phyloP scores from a whole-genome alignment of 768 basidiomycete species.

The Collybia sordida region DNA sequence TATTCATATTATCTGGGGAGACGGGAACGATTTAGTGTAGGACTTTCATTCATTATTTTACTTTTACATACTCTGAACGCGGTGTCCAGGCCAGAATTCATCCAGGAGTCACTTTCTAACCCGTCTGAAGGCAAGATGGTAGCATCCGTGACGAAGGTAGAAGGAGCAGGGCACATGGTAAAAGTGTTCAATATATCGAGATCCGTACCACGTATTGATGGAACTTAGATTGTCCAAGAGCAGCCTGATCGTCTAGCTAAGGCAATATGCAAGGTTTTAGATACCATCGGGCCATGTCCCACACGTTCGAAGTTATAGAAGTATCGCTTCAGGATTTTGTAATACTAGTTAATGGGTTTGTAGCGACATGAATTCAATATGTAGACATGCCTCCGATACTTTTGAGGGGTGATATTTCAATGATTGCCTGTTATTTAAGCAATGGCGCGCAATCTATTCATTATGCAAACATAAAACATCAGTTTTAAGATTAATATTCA shows the following conservation, averaged over 20 bases:
- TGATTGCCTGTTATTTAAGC: too few relatives aligned
- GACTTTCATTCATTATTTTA: background rate
- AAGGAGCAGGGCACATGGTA: constrained; percentile 50
- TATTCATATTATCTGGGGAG: constrained; percentile 50
- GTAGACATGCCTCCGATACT: too few relatives aligned
- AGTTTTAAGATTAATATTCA: too few relatives aligned
- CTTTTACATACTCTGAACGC: background rate
- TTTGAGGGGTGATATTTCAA: too few relatives aligned
- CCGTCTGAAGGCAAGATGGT: constrained; percentile 35
- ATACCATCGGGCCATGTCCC: constrained; percentile 17
- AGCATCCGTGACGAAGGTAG: constrained; percentile 41
- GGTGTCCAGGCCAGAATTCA: constrained; percentile 35
- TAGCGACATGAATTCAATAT: too few relatives aligned
- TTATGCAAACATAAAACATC: background rate
- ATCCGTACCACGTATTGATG: background rate
- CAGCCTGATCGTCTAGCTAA: constrained; percentile 37
- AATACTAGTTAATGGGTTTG: too few relatives aligned
- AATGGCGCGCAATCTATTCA: background rate
- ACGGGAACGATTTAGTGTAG: constrained; percentile 42
- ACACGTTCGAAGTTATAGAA: constrained; percentile 20
- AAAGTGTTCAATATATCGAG: constrained; percentile 3
- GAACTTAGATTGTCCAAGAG: constrained; percentile 42
- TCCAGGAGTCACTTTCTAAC: constrained; percentile 44
- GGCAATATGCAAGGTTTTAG: constrained; percentile 32
- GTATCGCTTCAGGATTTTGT: too few relatives aligned